Base-by-base conservation (phyloP, 345 rosid genomes). In the Aurinia saxatilis region DNA sequence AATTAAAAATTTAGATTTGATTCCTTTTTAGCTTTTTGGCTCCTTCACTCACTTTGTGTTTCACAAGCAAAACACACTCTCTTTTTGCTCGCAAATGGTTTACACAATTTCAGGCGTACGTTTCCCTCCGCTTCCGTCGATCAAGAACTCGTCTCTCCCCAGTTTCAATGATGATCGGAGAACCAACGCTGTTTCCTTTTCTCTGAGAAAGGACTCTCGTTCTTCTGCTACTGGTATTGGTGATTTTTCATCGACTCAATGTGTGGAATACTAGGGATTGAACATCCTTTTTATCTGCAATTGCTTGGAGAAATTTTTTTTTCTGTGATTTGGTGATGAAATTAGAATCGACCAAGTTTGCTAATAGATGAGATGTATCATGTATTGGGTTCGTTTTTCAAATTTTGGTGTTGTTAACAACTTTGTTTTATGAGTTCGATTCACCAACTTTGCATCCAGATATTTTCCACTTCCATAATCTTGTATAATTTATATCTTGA, bases 21-120 rank as follows among this genome's bases (percentile, higher is more conserved):
- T 18, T 35, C 50, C 15, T 23, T 15, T n/a, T 9, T 12, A 39
- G 44, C 34, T 8, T 62, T 63, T 30, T 57, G 51, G 50, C 49
- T 63, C 21, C n/a, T 17, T 53, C 37, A 21, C 39, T 17, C 58
- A 34, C 44, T 37, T 67, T 21, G 19, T 39, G 2, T 21, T 21
- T 60, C 35, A 25, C n/a, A n/a, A n/a, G n/a, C n/a, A n/a, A 8
- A 30, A 29, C 14, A 29, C 59, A 55, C 35, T 14, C 9, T 36
- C 19, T 18, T 48, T 51, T 17, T 23, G 19, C 14, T 10, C 21
- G 8, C 64, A 33, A n/a, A 89, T 89, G 98, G 88, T 73, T 58
- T 78, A 77, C 58, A 57, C 95, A 1, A 27, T 81, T 5, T 67
- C 93, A 11, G 88, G 91, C 46, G 72, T 75, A 34, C 84, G 83